phyloP scores from a whole-genome alignment of 805 yeast species.

The Yarrowia keelungensis region DNA sequence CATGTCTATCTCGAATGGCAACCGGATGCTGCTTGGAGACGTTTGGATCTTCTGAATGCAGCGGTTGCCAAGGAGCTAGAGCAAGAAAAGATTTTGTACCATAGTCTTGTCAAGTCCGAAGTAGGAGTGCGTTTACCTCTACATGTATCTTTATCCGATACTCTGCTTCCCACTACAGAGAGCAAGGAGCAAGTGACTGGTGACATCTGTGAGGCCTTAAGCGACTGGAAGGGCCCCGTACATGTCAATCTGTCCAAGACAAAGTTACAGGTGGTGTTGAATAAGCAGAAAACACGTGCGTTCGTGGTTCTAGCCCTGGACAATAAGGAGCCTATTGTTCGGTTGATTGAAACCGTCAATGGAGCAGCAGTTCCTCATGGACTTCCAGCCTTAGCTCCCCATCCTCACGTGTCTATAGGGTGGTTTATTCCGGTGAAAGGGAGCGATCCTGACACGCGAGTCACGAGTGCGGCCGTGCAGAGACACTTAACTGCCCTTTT shows the following conservation, averaged over 20 bases:
- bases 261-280: constrained; percentile 39
- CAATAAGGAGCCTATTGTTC: background rate
- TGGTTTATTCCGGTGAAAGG: constrained; percentile 35
- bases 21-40: constrained; percentile 39
- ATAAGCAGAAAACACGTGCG: constrained; percentile 40
- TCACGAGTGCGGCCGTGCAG: background rate
- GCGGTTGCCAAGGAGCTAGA: background rate
- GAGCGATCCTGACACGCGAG: background rate
- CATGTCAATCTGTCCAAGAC: background rate
- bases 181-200: constrained; percentile 37
- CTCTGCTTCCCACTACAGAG: constrained; percentile 44
- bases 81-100: background rate
- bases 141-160: constrained; percentile 46
- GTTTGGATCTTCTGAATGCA: constrained; percentile 25
- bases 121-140: constrained; percentile 44
- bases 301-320: constrained; percentile 39
- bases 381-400: background rate
- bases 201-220: background rate
- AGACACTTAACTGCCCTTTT: constrained; percentile 10
- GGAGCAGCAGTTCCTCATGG: background rate
- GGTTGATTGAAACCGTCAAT: constrained; percentile 4
- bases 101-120: constrained; percentile 42
- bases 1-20: constrained; percentile 47
- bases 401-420: constrained; percentile 42
- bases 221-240: constrained; percentile 12